Evolutionary conservation across 352 stramenopile species (phyloP).

Genomic region (Achlya hypogyna): DNA sequence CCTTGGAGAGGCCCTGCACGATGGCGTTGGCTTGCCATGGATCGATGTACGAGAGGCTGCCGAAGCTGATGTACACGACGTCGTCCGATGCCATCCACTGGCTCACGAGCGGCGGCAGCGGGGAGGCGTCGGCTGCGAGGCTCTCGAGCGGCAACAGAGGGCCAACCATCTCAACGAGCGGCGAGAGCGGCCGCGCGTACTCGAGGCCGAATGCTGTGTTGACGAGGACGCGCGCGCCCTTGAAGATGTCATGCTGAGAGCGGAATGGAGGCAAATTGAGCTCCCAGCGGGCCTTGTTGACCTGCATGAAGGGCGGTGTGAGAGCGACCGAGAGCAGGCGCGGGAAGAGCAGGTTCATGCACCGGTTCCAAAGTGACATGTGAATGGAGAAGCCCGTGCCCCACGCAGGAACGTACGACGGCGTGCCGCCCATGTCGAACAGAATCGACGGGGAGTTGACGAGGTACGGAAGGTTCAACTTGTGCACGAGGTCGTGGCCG

Average conservation of each 20-base stretch:
- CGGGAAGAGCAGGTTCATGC: constrained; percentile 86
- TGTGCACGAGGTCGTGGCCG: constrained; percentile 67
- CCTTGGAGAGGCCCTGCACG: constrained; percentile 51
- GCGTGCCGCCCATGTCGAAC: constrained; percentile 62
- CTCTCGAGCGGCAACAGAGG: constrained; percentile 48
- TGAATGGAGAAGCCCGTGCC: constrained; percentile 67
- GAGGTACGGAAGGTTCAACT: constrained; percentile 61
- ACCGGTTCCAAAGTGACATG: constrained; percentile 84
- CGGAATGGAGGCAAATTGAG: constrained; percentile 57
- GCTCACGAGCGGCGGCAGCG: constrained; percentile 22
- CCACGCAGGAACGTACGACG: constrained; percentile 77
- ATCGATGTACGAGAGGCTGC: constrained; percentile 73
- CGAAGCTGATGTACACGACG: constrained; percentile 70
- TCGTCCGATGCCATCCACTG: constrained; percentile 22
- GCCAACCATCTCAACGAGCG: constrained; percentile 66
- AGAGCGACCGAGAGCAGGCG: constrained; percentile 70
- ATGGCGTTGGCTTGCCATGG: constrained; percentile 67
- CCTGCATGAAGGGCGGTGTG: constrained; percentile 82
- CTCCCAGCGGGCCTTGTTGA: constrained; percentile 81
- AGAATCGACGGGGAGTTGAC: constrained; percentile 82
- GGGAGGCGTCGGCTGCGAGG: background rate
- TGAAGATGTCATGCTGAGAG: constrained; percentile 85
- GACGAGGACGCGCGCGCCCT: constrained; percentile 68
- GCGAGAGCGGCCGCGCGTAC: constrained; percentile 64
- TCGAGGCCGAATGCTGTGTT: constrained; percentile 86